Base-by-base conservation (phyloP, 371 early-diverging fungal genomes). In the Mucor circinelloides region DNA sequence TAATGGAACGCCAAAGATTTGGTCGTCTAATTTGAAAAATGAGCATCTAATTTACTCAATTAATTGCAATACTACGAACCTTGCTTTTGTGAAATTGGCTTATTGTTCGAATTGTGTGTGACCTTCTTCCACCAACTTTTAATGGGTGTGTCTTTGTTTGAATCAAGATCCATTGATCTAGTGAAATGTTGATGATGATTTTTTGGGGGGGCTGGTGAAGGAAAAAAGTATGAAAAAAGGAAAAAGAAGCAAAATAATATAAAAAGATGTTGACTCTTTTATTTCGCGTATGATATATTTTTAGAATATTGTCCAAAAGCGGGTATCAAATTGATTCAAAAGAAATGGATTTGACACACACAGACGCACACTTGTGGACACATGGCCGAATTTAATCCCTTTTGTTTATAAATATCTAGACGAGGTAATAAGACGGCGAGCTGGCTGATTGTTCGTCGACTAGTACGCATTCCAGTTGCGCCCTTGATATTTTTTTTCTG, bases 71-170 rank as follows among this genome's bases (percentile, higher is more conserved):
- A 23, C 25, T n/a, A 50, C 50, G 23, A 19, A 50, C 74, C 74
- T 70, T 66, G 64, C 31, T 73, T 73, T 60, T 60, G 68, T 50
- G 64, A 64, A 10, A 57, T 34, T 34, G 60, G 63, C 25, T 58
- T 69, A 64, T 60, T 73, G 31, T 60, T 67, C 3, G 67, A 31
- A 58, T 66, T 66, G 38, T 69, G 60, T 8, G 65, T 67, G 15
- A 73, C 67, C 61, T 70, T 69, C n/a, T 70, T 73, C 74, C 74
- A 73, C 74, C 74, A 73, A 42, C 70, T 73, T 59, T 70, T 73
- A 23, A 73, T 66, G 21, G 70, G 52, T 28, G 67, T 73, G 56
- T 73, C 74, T 73, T 73, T 73, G 19, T 8, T 66, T 12, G 48
- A 50, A 25, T 68, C 66, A 27, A 62, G 23, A 19, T 72, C 68